phyloP scores from a whole-genome alignment of 306 rosid species.

The Quercus aquifolioides region DNA sequence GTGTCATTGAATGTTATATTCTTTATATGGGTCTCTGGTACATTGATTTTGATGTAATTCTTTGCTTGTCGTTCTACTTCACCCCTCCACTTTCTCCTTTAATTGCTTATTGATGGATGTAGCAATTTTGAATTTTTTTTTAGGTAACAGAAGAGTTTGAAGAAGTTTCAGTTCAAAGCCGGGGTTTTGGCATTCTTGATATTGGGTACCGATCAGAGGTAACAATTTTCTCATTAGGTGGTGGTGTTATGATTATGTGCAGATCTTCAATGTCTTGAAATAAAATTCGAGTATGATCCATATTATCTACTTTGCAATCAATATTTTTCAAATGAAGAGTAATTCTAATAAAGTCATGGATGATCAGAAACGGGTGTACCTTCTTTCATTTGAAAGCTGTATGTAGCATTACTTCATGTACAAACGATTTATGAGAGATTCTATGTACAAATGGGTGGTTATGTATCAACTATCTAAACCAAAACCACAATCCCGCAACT shows the following conservation, averaged over 20 bases:
- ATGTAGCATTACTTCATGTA: no score
- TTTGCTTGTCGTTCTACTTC: constrained; percentile 20
- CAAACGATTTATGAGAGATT: no score
- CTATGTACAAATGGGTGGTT: no score
- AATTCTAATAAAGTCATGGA: no score
- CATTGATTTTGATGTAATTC: neutral
- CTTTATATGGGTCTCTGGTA: neutral
- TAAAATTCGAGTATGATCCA: neutral
- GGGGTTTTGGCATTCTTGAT: constrained; percentile 96
- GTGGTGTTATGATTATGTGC: neutral
- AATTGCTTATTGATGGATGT: constrained; percentile 20
- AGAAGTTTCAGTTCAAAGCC: constrained; percentile 94
- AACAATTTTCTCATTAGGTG: constrained; percentile 2
- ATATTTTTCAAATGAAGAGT: no score
- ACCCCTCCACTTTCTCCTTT: constrained; percentile 4
- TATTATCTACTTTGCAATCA: no score
- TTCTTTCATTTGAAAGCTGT: no score
- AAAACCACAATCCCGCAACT: no score
- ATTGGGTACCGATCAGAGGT: constrained; percentile 94
- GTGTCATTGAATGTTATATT: neutral
- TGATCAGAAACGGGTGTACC: no score
- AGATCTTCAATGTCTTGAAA: neutral
- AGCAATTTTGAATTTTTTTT: constrained; percentile 18
- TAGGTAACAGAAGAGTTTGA: constrained; percentile 94
- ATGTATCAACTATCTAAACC: no score